A percentile compares a stretch with the other conserved stretches of the same genome.
Conservation (phyloP, 1,284 basidiomycete species). For the Tilletia walkeri region DNA sequence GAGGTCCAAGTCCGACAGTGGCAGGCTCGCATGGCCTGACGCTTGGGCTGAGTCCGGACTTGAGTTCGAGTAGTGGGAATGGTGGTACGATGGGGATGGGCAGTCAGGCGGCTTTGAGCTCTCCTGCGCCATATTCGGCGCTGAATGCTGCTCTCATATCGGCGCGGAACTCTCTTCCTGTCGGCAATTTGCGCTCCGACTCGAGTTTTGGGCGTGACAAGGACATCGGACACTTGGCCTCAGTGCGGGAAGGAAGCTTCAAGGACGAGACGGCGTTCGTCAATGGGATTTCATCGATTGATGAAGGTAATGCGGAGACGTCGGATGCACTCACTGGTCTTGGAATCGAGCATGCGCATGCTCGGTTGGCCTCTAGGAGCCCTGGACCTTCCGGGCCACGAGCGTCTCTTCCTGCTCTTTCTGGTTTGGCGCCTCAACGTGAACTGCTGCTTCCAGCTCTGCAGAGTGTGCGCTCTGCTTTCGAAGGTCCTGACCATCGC, state of each 20-base stretch:
- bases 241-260: not conserved
- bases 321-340: not conserved
- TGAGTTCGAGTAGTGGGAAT: not conserved
- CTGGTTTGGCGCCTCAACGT: not conserved
- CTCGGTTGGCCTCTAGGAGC: not conserved
- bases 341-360: not conserved
- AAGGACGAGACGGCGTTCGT: not conserved
- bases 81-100: not conserved
- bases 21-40: slow-evolving; percentile 6
- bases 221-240: not conserved
- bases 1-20: not conserved
- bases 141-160: slow-evolving; percentile 4
- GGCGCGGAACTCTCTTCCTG: not conserved
- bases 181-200: not conserved
- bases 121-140: not conserved
- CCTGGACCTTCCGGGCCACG: not conserved
- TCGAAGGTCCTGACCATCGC: not conserved
- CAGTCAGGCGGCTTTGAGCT: not conserved
- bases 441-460: slow-evolving; percentile 8
- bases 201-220: not conserved
- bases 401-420: slow-evolving; percentile 1
- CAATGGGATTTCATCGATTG: not conserved
- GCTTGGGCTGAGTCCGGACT: not conserved
- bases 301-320: too few relatives aligned
- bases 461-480: not conserved